Conservation (phyloP, 495 filamentous ascomycete genomes). For the Paragyromitra xinjiangensis region DNA sequence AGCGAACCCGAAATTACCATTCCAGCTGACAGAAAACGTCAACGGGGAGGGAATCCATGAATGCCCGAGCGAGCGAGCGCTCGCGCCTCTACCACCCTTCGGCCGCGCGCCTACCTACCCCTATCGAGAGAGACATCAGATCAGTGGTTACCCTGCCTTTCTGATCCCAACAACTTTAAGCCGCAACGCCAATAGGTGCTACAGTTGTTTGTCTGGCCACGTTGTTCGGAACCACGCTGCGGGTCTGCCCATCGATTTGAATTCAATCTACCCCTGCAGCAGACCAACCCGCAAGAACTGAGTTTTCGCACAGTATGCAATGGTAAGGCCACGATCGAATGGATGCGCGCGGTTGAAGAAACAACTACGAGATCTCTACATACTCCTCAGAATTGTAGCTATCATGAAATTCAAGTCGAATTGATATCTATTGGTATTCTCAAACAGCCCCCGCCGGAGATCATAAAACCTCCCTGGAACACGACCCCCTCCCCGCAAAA, state of each 20-base stretch:
- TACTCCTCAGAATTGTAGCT: background rate
- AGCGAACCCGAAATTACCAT: background rate
- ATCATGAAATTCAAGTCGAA: background rate
- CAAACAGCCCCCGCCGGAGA: background rate
- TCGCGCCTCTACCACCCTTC: background rate
- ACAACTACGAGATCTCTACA: background rate
- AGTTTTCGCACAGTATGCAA: background rate
- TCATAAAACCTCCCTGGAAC: background rate
- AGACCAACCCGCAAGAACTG: background rate
- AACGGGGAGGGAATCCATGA: background rate
- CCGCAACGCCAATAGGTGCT: slow-evolving; percentile 8
- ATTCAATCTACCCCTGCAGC: slow-evolving; percentile 7
- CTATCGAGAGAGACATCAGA: background rate
- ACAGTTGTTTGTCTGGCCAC: slow-evolving; percentile 9
- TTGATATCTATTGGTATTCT: background rate
- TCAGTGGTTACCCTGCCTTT: background rate
- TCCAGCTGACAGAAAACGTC: slow-evolving; percentile 14
- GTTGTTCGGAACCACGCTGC: slow-evolving; percentile 6
- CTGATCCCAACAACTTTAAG: slow-evolving; percentile 8
- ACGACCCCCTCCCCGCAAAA: background rate
- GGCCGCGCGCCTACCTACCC: background rate
- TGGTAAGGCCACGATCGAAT: background rate
- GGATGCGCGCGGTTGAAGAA: slow-evolving; percentile 4
- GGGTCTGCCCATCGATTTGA: background rate
- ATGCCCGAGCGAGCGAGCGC: background rate